Conservation (phyloP, 2,329 filamentous ascomycete genomes). For the Lasiodiplodia hormozganensis region DNA sequence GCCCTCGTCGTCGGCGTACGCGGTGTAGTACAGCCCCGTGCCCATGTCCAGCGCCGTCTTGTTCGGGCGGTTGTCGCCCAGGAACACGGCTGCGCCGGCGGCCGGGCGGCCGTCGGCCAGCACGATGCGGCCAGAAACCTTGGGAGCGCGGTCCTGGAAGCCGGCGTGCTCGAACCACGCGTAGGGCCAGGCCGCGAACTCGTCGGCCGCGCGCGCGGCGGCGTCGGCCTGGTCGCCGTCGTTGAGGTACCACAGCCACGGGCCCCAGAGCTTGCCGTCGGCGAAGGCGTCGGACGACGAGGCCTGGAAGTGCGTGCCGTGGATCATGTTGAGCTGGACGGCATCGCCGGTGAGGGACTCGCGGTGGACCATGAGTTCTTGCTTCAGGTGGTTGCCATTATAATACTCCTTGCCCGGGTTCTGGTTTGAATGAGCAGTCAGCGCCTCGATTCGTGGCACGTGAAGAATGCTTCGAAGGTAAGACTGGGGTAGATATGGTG, state of each 20-base stretch:
- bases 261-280: constrained; percentile 47
- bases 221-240: constrained; percentile 56
- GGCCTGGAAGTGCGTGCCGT: constrained; percentile 58
- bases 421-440: not conserved
- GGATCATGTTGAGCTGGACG: constrained; percentile 62
- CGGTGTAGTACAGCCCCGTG: constrained; percentile 56
- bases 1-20: constrained; percentile 53
- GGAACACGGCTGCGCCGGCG: constrained; percentile 56
- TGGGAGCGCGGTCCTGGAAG: constrained; percentile 58
- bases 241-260: constrained; percentile 54
- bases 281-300: constrained; percentile 49
- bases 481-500: no score
- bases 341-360: constrained; percentile 59
- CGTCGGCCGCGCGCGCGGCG: constrained; percentile 46
- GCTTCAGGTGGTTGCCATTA: constrained; percentile 61
- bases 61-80: constrained; percentile 56
- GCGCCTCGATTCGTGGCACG: no score
- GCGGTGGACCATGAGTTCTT: constrained; percentile 60
- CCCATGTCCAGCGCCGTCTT: constrained; percentile 58
- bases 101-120: constrained; percentile 59
- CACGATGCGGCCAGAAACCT: constrained; percentile 51
- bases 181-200: constrained; percentile 57
- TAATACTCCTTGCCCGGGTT: constrained; percentile 33
- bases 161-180: constrained; percentile 54
- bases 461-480: no score